These are phyloP conservation scores for Pseudogymnoascus sp. DNA, from an alignment of 2,329 filamentous ascomycete species.

Conservation along the genomic window DNA sequence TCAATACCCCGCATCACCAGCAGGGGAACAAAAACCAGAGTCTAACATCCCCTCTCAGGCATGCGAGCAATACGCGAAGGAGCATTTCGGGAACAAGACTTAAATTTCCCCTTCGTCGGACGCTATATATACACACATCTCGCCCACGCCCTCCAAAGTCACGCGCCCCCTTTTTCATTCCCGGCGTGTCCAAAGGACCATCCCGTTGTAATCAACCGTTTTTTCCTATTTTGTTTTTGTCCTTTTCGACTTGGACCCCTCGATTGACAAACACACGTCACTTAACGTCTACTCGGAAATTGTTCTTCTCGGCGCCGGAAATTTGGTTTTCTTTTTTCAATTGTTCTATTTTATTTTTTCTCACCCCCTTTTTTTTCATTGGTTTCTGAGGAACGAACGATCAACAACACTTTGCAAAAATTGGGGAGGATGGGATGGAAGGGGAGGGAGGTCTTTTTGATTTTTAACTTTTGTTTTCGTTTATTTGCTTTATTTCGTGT, in stretches of 20 bases:
- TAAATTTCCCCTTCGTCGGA: not conserved
- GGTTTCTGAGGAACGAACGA: not conserved
- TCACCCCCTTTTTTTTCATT: not conserved
- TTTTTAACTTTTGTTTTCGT: not conserved
- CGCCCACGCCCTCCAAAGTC: not conserved
- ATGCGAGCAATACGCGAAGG: conserved; percentile 90
- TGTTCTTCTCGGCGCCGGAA: conserved; percentile 1
- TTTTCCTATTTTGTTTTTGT: not conserved
- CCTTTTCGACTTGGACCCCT: not conserved
- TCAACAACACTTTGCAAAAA: not conserved
- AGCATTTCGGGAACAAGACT: conserved; percentile 57
- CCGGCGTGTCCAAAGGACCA: not conserved
- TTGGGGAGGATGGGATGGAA: not conserved
- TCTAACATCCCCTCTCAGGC: conserved; percentile 44
- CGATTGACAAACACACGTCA: not conserved
- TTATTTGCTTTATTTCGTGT: not conserved
- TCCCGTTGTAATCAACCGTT: not conserved
- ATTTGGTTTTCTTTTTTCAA: not conserved
- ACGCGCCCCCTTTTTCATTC: not conserved
- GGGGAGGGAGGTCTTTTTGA: not conserved
- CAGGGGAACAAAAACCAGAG: conserved; percentile 10
- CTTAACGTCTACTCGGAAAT: not conserved
- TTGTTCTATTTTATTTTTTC: not conserved
- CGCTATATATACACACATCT: not conserved
- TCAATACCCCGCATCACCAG: not conserved